Conservation (phyloP, 352 stramenopile genomes). For the Phytophthora tentaculata region DNA sequence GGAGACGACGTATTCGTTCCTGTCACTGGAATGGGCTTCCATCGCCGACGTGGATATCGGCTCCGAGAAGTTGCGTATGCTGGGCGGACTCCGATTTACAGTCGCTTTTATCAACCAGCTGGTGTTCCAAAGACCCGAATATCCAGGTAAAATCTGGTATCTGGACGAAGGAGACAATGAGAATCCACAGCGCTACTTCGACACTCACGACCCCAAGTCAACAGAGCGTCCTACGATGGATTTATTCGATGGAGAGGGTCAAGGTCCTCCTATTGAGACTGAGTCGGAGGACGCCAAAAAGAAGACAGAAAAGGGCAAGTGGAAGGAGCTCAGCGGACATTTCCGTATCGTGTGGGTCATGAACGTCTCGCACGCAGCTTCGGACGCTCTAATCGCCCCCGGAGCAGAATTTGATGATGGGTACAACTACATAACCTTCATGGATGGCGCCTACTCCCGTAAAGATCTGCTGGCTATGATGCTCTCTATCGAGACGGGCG, state of each 20-base stretch:
- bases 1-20: slow-evolving; percentile 75
- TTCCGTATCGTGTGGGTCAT: slow-evolving; percentile 75
- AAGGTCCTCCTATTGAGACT: slow-evolving; percentile 22
- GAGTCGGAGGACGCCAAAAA: neutral
- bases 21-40: slow-evolving; percentile 84
- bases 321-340: slow-evolving; percentile 53
- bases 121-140: slow-evolving; percentile 55
- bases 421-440: slow-evolving; percentile 67
- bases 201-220: slow-evolving; percentile 39
- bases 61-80: slow-evolving; percentile 69
- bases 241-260: slow-evolving; percentile 43
- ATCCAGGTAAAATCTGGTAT: slow-evolving; percentile 68
- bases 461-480: slow-evolving; percentile 55
- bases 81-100: slow-evolving; percentile 75
- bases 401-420: slow-evolving; percentile 57
- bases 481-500: slow-evolving; percentile 55
- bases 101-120: slow-evolving; percentile 66
- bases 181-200: slow-evolving; percentile 45
- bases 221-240: slow-evolving; percentile 47
- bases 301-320: slow-evolving; percentile 28
- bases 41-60: slow-evolving; percentile 85
- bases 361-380: slow-evolving; percentile 64
- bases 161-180: slow-evolving; percentile 50
- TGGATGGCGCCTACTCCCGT: slow-evolving; percentile 45
- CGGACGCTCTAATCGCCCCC: slow-evolving; percentile 56